These are phyloP conservation scores for Linaria vulgaris DNA, from an alignment of 257 asterid genomes.

Conservation along the genomic window DNA sequence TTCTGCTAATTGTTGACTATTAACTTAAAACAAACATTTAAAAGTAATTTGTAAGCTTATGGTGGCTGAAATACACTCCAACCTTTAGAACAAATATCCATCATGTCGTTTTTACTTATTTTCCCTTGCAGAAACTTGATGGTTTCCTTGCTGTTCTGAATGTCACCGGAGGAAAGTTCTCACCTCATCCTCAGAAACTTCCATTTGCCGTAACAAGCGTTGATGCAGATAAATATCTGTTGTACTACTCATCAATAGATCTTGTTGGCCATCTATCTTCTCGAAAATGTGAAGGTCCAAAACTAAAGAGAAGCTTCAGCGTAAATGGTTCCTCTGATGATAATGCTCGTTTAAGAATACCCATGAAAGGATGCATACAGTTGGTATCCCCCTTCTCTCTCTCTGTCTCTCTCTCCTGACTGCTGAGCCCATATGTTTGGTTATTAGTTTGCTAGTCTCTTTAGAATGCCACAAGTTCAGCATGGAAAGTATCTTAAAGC, in stretches of 20 bases:
- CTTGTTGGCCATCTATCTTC: constrained; percentile 48
- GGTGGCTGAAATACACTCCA: too few relatives aligned
- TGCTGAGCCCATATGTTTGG: neutral
- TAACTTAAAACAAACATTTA: neutral
- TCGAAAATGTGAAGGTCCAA: constrained; percentile 48
- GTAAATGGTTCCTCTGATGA: constrained; percentile 55
- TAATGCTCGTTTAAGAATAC: constrained; percentile 66
- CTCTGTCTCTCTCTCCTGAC: neutral
- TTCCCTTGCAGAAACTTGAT: constrained; percentile 62
- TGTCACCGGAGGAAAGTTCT: constrained; percentile 80
- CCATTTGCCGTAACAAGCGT: constrained; percentile 86
- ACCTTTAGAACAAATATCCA: too few relatives aligned
- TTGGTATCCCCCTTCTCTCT: constrained; percentile 51
- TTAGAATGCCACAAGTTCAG: neutral
- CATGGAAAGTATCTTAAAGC: neutral
- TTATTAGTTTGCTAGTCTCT: constrained; percentile 16
- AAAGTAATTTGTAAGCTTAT: too few relatives aligned
- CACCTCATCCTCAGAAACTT: constrained; percentile 85
- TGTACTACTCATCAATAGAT: constrained; percentile 84
- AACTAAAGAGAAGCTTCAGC: constrained; percentile 67
- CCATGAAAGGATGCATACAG: constrained; percentile 85
- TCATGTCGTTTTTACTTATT: neutral
- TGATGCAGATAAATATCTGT: constrained; percentile 72
- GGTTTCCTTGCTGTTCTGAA: constrained; percentile 89
- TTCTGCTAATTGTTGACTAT: constrained; percentile 9